Evolutionary conservation across 768 basidiomycete genomes (phyloP).

Genomic region (Agrocybe pediades): DNA sequence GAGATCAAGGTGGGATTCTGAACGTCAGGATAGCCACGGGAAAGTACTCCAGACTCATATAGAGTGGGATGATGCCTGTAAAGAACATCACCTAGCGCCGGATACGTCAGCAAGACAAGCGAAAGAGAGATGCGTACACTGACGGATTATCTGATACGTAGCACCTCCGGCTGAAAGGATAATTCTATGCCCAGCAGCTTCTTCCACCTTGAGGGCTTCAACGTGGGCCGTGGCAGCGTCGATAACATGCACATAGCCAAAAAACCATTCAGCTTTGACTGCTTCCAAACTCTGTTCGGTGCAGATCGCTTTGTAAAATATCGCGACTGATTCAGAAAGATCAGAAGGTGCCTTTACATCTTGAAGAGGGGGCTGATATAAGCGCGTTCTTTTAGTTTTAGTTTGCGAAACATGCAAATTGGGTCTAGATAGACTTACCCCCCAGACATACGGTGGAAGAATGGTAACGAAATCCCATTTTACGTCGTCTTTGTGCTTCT

Average conservation of each 20-base stretch:
- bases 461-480: conserved; percentile 53
- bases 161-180: conserved; percentile 39
- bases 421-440: too few species aligned
- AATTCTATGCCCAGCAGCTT: conserved; percentile 58
- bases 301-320: conserved; percentile 26
- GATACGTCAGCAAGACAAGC: background rate
- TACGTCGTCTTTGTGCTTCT: conserved; percentile 41
- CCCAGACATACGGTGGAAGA: conserved; percentile 43
- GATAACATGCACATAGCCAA: conserved; percentile 48
- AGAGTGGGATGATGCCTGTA: background rate
- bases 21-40: background rate
- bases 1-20: background rate
- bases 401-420: background rate
- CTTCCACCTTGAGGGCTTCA: conserved; percentile 47
- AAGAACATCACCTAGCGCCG: background rate
- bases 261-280: conserved; percentile 7
- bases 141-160: background rate
- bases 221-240: conserved; percentile 59
- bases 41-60: background rate
- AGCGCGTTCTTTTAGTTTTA: conserved; percentile 28
- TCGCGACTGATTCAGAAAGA: background rate
- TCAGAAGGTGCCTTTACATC: conserved; percentile 32
- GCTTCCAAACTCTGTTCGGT: conserved; percentile 15
- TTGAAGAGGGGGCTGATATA: conserved; percentile 28
- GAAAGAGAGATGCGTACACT: background rate